Conservation (phyloP, 805 yeast genomes). For the Candida railenensis region DNA sequence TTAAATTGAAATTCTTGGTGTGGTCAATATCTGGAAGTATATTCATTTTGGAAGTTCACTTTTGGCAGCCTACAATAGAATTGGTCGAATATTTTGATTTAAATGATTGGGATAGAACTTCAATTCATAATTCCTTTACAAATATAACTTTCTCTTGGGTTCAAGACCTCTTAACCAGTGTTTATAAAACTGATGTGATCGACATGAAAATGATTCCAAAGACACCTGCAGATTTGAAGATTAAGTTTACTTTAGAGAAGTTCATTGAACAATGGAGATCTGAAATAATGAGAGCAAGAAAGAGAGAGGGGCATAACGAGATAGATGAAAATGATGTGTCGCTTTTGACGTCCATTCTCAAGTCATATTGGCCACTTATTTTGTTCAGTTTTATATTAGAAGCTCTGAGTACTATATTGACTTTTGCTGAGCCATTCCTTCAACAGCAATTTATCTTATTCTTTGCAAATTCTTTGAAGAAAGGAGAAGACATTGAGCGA, state of each 20-base stretch:
- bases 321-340: background rate
- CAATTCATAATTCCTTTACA: constrained; percentile 14
- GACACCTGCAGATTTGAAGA: constrained; percentile 1
- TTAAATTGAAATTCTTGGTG: background rate
- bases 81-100: constrained; percentile 5
- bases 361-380: background rate
- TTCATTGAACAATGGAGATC: constrained; percentile 16
- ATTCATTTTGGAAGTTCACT: background rate
- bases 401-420: constrained; percentile 16
- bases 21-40: background rate
- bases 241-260: constrained; percentile 8
- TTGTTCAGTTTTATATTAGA: constrained; percentile 11
- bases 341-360: background rate
- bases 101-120: constrained; percentile 9
- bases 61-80: constrained; percentile 5
- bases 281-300: background rate
- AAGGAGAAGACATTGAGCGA: background rate
- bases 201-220: constrained; percentile 11
- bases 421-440: constrained; percentile 29
- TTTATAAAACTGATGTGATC: constrained; percentile 11
- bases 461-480: constrained; percentile 12
- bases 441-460: constrained; percentile 27
- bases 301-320: background rate
- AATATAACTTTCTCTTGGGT: constrained; percentile 19
- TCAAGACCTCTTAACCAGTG: constrained; percentile 12